phyloP scores from a whole-genome alignment of 306 rosid genomes.

The Castanea sativa region DNA sequence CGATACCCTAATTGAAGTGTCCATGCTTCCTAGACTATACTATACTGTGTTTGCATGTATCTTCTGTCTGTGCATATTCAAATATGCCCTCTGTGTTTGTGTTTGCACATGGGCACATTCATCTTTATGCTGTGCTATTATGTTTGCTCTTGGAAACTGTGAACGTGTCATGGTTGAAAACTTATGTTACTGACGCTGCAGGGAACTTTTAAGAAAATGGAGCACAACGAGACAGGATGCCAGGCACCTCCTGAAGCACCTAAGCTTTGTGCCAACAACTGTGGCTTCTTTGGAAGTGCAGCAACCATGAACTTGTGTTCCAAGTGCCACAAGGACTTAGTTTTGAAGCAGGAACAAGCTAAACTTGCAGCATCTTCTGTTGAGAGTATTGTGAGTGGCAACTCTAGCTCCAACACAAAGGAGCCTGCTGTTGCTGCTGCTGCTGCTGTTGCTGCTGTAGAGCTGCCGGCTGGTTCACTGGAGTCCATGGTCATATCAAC shows the following conservation, averaged over 20 bases:
- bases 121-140: not conserved
- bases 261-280: slow-evolving; percentile 47
- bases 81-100: not conserved
- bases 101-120: not conserved
- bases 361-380: slow-evolving; percentile 40
- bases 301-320: slow-evolving; percentile 53
- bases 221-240: slow-evolving; percentile 49
- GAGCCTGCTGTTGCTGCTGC: slow-evolving; percentile 1
- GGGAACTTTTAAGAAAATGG: slow-evolving; percentile 29
- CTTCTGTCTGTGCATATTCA: no score
- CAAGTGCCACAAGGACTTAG: slow-evolving; percentile 47
- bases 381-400: slow-evolving; percentile 31
- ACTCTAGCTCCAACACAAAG: slow-evolving; percentile 14
- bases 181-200: not conserved
- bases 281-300: slow-evolving; percentile 50
- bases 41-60: no score
- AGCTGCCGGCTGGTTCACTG: slow-evolving; percentile 4
- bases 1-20: no score
- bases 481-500: slow-evolving; percentile 14
- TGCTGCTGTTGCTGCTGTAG: not conserved
- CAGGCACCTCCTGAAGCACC: slow-evolving; percentile 50
- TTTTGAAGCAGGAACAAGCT: slow-evolving; percentile 40
- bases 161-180: not conserved
- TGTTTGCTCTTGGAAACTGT: not conserved
- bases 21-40: no score